Evolutionary conservation across 352 stramenopile genomes (phyloP).

Genomic region (Globisporangium paddicum): DNA sequence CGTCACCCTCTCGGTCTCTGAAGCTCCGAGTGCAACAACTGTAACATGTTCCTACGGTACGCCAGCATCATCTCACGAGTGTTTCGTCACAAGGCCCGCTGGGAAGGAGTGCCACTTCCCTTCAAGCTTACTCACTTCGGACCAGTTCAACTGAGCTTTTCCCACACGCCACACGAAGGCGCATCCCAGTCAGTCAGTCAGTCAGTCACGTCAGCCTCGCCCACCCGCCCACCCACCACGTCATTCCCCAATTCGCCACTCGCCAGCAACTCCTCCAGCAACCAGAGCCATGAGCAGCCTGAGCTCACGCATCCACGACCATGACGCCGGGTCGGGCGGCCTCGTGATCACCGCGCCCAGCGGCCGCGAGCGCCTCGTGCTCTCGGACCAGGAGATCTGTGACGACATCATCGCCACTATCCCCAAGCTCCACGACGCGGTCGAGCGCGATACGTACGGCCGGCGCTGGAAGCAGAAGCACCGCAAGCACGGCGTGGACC

Average conservation of each 20-base stretch:
- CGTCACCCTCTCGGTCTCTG: too few species aligned
- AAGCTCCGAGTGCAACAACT: too few species aligned
- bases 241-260: neutral
- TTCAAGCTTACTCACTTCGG: too few species aligned
- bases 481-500: slow-evolving; percentile 33
- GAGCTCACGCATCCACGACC: neutral
- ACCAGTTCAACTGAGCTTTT: too few species aligned
- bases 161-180: too few species aligned
- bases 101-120: too few species aligned
- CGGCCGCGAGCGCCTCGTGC: slow-evolving; percentile 25
- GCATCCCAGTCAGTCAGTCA: too few species aligned
- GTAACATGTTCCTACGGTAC: too few species aligned
- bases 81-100: too few species aligned
- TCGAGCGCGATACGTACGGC: slow-evolving; percentile 26
- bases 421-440: slow-evolving; percentile 43
- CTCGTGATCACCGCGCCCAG: slow-evolving; percentile 4
- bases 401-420: slow-evolving; percentile 54
- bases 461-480: slow-evolving; percentile 28
- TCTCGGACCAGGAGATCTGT: slow-evolving; percentile 52
- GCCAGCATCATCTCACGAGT: too few species aligned
- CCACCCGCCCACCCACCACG: too few species aligned
- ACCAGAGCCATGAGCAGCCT: slow-evolving; percentile 1
- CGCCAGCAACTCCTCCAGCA: neutral
- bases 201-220: too few species aligned
- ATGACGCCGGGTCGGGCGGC: slow-evolving; percentile 1